Evolutionary conservation across 2,329 filamentous ascomycete genomes (phyloP).

Genomic region (Colletotrichum brevisporum): DNA sequence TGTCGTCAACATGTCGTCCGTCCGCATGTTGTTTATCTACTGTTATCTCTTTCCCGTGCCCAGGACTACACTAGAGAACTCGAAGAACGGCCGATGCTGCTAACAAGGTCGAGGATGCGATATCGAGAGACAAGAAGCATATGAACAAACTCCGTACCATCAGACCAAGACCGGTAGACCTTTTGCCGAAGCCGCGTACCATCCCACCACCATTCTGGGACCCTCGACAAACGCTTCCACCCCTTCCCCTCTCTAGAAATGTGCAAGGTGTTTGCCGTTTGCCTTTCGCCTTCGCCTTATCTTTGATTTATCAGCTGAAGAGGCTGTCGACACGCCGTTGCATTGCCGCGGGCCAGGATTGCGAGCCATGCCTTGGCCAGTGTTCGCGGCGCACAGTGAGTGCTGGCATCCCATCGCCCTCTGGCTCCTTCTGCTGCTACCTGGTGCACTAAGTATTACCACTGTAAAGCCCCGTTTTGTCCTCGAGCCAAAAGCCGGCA

Average conservation of each 20-base stretch:
- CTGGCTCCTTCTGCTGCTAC: not conserved
- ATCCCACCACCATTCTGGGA: not conserved
- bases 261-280: not conserved
- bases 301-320: slow-evolving; percentile 36
- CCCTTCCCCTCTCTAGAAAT: not conserved
- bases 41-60: too few relatives aligned
- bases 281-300: slow-evolving; percentile 18
- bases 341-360: slow-evolving; percentile 11
- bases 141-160: slow-evolving; percentile 29
- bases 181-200: slow-evolving; percentile 25
- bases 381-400: not conserved
- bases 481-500: slow-evolving; percentile 7
- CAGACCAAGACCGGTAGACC: slow-evolving; percentile 18
- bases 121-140: not conserved
- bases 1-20: not conserved
- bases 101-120: not conserved
- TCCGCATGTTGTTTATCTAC: too few relatives aligned
- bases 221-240: not conserved
- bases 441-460: too few relatives aligned
- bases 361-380: not conserved
- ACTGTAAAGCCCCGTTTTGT: not conserved
- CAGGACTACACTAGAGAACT: too few relatives aligned
- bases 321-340: slow-evolving; percentile 2
- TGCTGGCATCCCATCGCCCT: not conserved
- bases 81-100: slow-evolving; percentile 7